Conservation (phyloP, 768 basidiomycete species). For the Udeniomyces megalosporus region DNA sequence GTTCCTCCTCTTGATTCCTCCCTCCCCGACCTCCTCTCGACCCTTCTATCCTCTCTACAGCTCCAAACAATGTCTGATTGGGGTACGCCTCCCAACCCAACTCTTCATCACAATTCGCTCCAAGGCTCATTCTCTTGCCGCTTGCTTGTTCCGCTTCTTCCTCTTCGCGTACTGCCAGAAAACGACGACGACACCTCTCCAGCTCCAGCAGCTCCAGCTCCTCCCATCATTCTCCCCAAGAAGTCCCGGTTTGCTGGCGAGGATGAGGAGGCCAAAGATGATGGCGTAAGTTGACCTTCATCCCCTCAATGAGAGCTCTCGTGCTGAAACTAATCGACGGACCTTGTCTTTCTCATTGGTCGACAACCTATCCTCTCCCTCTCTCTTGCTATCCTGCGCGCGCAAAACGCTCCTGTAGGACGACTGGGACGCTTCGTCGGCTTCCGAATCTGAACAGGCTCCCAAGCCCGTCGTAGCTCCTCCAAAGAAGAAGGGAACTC, state of each 20-base stretch:
- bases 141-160: not conserved
- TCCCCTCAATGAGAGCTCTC: no score
- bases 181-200: constrained; percentile 7
- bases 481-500: constrained; percentile 77
- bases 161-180: not conserved
- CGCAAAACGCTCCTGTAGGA: constrained; percentile 38
- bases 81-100: not conserved
- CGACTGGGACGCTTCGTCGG: constrained; percentile 83
- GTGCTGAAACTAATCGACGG: no score
- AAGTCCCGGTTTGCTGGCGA: constrained; percentile 11
- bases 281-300: not conserved
- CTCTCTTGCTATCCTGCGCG: not conserved
- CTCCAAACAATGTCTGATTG: constrained; percentile 12
- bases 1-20: not conserved
- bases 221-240: constrained; percentile 7
- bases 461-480: constrained; percentile 37
- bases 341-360: no score
- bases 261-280: constrained; percentile 10
- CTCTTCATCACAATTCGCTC: not conserved
- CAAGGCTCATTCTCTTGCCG: not conserved
- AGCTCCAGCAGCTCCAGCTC: not conserved
- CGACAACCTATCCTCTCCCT: not conserved
- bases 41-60: not conserved
- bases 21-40: not conserved
- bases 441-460: constrained; percentile 47